Base-by-base conservation (phyloP, 2,329 filamentous ascomycete genomes). In the Colletotrichum sp. region DNA sequence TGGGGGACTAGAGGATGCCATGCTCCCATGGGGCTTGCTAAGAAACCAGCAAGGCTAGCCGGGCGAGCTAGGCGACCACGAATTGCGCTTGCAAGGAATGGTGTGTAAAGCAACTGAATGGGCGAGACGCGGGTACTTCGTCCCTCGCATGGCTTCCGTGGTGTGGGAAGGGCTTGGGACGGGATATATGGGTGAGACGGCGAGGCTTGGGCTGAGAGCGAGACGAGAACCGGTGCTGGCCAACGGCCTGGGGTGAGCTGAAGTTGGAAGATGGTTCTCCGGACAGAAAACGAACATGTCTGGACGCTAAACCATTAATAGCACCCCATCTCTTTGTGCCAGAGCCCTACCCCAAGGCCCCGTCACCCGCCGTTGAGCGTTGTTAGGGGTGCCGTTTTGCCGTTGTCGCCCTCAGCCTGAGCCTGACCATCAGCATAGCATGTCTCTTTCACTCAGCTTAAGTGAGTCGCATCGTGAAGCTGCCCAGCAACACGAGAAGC, bases 1-100 rank as follows among this genome's bases (percentile, higher is more conserved):
- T 34, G 61, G 58, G 60, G 58, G 24, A 52, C 73, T 76, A 73
- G 73, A 68, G 64, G 56, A 62, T 73, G 64, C 70, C 73, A 65
- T 64, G 36, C 70, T 76, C 36, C 48, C 56, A 66, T 76, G 32
- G 26, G 58, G 70, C 48, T 43, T 30, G 60, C 15, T 64, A 58
- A 55, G 43, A 43, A 69, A n/a, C 58, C 65, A 66, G 65, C 36
- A 38, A 28, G 58, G 58, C 64, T 73, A 76, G 58, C 28, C 56
- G 64, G 43, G 12, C 21, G 48, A 60, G 38, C 70, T 65, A 68
- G 56, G 24, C 21, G 64, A 65, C 34, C 18, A 65, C 32, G 2
- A 21, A 48, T 38, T 61, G 70, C 64, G 34, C 65, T 69, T 36
- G 55, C 38, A 75, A 65, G 48, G 70, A n/a, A 34, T 71, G 36